Percentiles rank a stretch among this genome's conserved stretches.
phyloP scores from a whole-genome alignment of 495 filamentous ascomycete genomes.

The Bryoglossum gracile region DNA sequence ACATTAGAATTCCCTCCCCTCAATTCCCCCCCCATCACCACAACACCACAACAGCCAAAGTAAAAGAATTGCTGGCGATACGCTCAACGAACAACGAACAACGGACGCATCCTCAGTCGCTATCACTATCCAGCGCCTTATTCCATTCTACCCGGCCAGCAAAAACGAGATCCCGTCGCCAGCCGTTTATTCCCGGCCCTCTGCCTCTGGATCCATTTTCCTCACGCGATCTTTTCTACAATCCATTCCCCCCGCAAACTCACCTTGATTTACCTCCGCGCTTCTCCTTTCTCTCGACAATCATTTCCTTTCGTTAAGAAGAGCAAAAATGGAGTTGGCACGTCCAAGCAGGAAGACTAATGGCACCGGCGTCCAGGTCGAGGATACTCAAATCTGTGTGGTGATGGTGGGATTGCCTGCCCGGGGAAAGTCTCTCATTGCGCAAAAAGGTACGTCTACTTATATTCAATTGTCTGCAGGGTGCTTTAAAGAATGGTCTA shows the following conservation, averaged over 20 bases:
- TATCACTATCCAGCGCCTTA: neutral
- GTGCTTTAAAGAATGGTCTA: neutral
- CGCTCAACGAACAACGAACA: too few species aligned
- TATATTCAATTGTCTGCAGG: neutral
- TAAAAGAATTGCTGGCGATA: too few species aligned
- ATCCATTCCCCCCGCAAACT: constrained; percentile 1
- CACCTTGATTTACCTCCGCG: neutral
- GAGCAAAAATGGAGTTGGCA: constrained; percentile 22
- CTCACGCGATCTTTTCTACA: constrained; percentile 15
- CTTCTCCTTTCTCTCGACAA: neutral
- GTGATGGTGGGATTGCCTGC: constrained; percentile 97
- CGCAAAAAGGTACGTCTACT: constrained; percentile 72
- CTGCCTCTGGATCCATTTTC: neutral
- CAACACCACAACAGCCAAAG: constrained; percentile 1
- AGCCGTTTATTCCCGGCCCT: constrained; percentile 2
- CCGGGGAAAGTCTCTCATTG: constrained; percentile 92
- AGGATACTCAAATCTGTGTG: constrained; percentile 94
- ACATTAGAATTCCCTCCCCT: neutral
- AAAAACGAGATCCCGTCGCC: neutral
- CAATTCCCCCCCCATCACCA: neutral
- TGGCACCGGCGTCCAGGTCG: constrained; percentile 57
- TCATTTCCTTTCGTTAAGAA: neutral
- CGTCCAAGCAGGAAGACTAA: constrained; percentile 38
- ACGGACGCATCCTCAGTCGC: too few species aligned
- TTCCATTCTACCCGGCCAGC: neutral